Percentiles rank a stretch among this genome's conserved stretches.
These are phyloP conservation scores for Musa schizocarpa DNA, from an alignment of 176 grass and related monocot genomes.

Conservation along the genomic window DNA sequence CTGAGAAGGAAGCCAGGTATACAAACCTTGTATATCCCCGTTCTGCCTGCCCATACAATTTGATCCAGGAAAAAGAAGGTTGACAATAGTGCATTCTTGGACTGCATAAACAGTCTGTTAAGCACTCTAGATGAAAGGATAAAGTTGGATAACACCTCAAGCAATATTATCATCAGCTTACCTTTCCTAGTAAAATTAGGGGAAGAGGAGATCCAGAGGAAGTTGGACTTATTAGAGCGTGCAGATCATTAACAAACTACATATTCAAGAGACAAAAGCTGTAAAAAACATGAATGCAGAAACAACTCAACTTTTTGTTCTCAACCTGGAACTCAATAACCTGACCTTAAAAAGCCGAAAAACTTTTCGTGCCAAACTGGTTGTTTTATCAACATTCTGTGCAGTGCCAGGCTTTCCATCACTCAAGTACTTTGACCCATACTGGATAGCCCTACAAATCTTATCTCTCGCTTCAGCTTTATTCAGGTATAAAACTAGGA, in stretches of 20 bases:
- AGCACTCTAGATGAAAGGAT: not conserved
- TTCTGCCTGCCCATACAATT: conserved; percentile 78
- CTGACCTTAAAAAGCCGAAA: conserved; percentile 75
- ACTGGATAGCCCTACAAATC: conserved; percentile 88
- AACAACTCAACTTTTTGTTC: not conserved
- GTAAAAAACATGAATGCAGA: conserved; percentile 23
- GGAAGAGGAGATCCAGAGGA: conserved; percentile 62
- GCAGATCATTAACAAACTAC: conserved; percentile 17
- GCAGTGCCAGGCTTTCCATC: conserved; percentile 77
- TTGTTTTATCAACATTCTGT: conserved; percentile 64
- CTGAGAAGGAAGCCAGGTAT: not conserved
- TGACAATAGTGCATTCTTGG: conserved; percentile 80
- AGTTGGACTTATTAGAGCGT: conserved; percentile 56
- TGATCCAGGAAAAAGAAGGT: conserved; percentile 94
- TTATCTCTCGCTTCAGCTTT: conserved; percentile 94
- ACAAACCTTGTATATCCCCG: conserved; percentile 63
- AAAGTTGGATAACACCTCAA: not conserved
- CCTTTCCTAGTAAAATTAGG: conserved; percentile 77
- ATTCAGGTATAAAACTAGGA: conserved; percentile 73
- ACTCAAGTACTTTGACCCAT: conserved; percentile 83
- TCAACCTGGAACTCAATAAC: not conserved
- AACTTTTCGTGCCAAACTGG: conserved; percentile 79
- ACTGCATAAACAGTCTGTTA: conserved; percentile 32
- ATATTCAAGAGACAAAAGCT: not conserved
- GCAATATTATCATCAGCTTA: conserved; percentile 2